These are phyloP conservation scores for Phenoliferia sp. DNA, from an alignment of 1,284 basidiomycete species.

Conservation along the genomic window DNA sequence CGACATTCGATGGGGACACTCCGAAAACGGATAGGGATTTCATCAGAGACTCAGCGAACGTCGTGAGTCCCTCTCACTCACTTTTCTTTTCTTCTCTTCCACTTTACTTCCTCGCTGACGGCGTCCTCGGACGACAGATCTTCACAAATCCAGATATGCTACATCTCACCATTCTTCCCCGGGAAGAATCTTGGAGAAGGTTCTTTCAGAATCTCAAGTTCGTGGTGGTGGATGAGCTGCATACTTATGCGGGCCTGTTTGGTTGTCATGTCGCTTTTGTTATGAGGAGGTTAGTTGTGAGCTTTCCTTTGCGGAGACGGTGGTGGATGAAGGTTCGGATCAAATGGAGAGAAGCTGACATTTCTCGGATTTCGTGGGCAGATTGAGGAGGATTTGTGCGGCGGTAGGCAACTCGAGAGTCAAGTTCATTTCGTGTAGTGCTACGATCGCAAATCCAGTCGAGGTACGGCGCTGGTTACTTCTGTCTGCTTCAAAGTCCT, in stretches of 20 bases:
- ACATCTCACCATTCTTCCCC: slow-evolving; percentile 76
- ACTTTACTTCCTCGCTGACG: slow-evolving; percentile 51
- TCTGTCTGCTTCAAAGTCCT: not conserved
- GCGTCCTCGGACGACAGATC: slow-evolving; percentile 55
- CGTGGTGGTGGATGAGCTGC: slow-evolving; percentile 63
- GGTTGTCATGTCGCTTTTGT: slow-evolving; percentile 69
- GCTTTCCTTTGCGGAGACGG: too few relatives aligned
- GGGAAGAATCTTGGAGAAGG: slow-evolving; percentile 78
- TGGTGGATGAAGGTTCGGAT: too few relatives aligned
- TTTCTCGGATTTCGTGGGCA: slow-evolving; percentile 31
- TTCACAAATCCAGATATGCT: slow-evolving; percentile 67
- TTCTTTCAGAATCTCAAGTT: slow-evolving; percentile 63
- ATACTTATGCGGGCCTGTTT: slow-evolving; percentile 39
- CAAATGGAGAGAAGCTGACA: not conserved
- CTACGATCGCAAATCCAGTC: slow-evolving; percentile 73
- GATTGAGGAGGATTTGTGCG: slow-evolving; percentile 68
- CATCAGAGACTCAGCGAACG: slow-evolving; percentile 43
- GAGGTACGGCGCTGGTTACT: slow-evolving; percentile 34
- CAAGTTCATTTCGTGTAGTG: slow-evolving; percentile 80
- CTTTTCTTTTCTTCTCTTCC: not conserved
- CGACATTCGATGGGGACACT: slow-evolving; percentile 86
- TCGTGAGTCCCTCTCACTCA: slow-evolving; percentile 23
- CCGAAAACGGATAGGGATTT: slow-evolving; percentile 54
- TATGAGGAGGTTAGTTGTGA: slow-evolving; percentile 51
- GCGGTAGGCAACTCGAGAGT: slow-evolving; percentile 69